Conservation (phyloP, 208 protist species). For the Leishmania turanica region DNA sequence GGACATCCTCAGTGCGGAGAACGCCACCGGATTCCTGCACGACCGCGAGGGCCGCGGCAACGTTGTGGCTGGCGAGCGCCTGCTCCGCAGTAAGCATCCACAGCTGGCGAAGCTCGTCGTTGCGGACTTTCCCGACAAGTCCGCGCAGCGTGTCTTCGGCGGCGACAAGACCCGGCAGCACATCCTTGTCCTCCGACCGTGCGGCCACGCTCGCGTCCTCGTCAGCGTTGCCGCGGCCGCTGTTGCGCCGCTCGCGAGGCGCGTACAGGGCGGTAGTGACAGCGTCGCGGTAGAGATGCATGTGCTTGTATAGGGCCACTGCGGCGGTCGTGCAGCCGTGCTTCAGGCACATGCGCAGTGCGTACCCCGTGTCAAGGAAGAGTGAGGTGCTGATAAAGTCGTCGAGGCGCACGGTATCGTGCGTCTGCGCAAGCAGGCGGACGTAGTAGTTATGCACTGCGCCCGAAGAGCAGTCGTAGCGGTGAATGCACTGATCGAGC, state of each 20-base stretch:
- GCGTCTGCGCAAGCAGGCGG: constrained; percentile 81
- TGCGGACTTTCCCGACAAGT: constrained; percentile 51
- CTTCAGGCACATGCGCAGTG: constrained; percentile 90
- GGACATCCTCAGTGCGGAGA: constrained; percentile 96
- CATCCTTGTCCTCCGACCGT: background rate
- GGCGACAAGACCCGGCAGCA: constrained; percentile 61
- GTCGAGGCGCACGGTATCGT: constrained; percentile 72
- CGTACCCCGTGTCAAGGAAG: constrained; percentile 92
- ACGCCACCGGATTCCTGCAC: constrained; percentile 68
- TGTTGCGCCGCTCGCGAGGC: background rate
- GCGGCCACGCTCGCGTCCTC: too few species aligned
- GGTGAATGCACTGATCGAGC: constrained; percentile 91
- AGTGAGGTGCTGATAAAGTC: constrained; percentile 79
- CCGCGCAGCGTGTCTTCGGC: constrained; percentile 79
- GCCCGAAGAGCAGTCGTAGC: constrained; percentile 74
- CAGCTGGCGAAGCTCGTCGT: constrained; percentile 89
- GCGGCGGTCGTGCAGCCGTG: constrained; percentile 66
- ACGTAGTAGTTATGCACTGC: constrained; percentile 96
- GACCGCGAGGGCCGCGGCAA: constrained; percentile 76
- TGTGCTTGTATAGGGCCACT: constrained; percentile 91
- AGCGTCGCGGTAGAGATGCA: constrained; percentile 95
- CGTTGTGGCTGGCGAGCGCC: constrained; percentile 81
- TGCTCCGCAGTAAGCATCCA: constrained; percentile 93
- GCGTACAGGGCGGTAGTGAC: constrained; percentile 84
- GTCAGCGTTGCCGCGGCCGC: background rate